Conservation (phyloP, 495 filamentous ascomycete genomes). For the Tetracladium setigerum region DNA sequence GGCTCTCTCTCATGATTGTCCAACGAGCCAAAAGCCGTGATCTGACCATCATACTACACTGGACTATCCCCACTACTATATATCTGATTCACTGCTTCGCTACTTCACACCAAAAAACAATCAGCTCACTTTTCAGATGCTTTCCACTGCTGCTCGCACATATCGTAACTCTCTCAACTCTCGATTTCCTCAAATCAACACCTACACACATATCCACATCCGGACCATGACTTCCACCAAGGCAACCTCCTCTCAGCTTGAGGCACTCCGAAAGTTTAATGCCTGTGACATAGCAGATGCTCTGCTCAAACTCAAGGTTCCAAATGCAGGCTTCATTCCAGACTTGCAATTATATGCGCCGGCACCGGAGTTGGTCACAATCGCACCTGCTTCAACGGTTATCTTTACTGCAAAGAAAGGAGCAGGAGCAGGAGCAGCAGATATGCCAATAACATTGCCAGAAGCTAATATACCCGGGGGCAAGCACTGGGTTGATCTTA, state of each 20-base stretch:
- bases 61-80: no score
- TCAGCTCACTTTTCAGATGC: no score
- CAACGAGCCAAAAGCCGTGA: no score
- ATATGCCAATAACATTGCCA: conserved; percentile 2
- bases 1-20: no score
- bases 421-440: not conserved
- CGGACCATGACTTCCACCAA: conserved; percentile 1
- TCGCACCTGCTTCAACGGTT: conserved; percentile 57
- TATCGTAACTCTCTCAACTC: not conserved
- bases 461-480: conserved; percentile 31
- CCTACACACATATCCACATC: not conserved
- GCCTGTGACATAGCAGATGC: conserved; percentile 53
- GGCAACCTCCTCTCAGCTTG: not conserved
- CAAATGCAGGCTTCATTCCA: conserved; percentile 50
- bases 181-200: not conserved
- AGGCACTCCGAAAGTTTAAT: conserved; percentile 13
- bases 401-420: conserved; percentile 46
- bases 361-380: conserved; percentile 13
- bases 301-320: conserved; percentile 50
- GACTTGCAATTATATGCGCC: conserved; percentile 37
- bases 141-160: not conserved
- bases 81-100: no score
- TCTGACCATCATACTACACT: no score
- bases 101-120: no score
- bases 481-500: conserved; percentile 54